phyloP scores from a whole-genome alignment of 148 eudicot species.

The Rhododendron griersonianum region DNA sequence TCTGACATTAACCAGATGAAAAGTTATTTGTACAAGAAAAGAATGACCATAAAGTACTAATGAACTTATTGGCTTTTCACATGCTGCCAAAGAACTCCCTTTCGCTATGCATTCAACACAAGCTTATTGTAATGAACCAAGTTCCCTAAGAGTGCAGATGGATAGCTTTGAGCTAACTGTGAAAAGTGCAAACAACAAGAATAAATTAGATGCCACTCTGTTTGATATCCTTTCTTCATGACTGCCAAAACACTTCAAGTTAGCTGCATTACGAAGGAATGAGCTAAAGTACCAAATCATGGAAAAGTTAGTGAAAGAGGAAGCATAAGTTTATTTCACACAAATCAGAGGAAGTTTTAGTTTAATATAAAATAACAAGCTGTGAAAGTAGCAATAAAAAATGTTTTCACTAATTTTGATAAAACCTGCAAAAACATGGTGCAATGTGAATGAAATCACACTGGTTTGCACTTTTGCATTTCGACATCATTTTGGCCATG shows the following conservation, averaged over 20 bases:
- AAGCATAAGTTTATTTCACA: not conserved
- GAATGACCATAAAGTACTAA: not conserved
- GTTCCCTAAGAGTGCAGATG: not conserved
- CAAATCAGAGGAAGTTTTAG: not conserved
- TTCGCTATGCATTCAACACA: not conserved
- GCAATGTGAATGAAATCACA: too few relatives aligned
- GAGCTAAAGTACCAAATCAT: too few relatives aligned
- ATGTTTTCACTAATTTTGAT: not conserved
- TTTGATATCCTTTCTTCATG: not conserved
- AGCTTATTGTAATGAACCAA: not conserved
- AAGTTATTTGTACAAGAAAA: not conserved
- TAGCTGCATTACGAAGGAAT: too few relatives aligned
- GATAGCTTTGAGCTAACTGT: not conserved
- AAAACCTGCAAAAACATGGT: too few relatives aligned
- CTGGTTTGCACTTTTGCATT: not conserved
- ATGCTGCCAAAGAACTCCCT: not conserved
- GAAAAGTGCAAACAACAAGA: not conserved
- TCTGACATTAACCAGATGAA: constrained; percentile 31
- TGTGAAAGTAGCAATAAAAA: not conserved
- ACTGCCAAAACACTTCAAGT: not conserved
- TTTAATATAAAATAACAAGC: not conserved
- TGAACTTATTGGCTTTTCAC: not conserved
- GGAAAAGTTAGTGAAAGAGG: not conserved
- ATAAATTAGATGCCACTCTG: not conserved
- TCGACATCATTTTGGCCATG: not conserved